These are phyloP conservation scores for Lachnellula cervina DNA, from an alignment of 2,329 filamentous ascomycete species.

Conservation along the genomic window DNA sequence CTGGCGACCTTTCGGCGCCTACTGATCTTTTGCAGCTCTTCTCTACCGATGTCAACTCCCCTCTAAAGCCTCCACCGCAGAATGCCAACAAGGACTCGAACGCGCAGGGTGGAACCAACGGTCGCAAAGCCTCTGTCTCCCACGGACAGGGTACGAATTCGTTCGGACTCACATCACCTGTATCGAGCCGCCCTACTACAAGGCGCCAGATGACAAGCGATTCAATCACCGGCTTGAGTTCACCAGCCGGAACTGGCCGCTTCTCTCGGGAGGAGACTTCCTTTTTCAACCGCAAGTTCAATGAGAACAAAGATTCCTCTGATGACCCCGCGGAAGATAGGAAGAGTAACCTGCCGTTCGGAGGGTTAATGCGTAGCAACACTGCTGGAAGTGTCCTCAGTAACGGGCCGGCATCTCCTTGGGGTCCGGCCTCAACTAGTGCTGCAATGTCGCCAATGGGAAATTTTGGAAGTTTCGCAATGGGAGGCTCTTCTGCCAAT, in stretches of 20 bases:
- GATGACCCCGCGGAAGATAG: conserved; percentile 49
- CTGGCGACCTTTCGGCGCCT: conserved; percentile 3
- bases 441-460: conserved; percentile 69
- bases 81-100: conserved; percentile 54
- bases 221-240: conserved; percentile 57
- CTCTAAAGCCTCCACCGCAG: conserved; percentile 77
- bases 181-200: conserved; percentile 64
- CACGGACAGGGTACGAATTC: conserved; percentile 52
- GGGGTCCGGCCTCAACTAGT: conserved; percentile 44
- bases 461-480: conserved; percentile 85
- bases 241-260: conserved; percentile 55
- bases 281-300: conserved; percentile 52
- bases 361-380: conserved; percentile 49
- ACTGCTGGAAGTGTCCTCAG: conserved; percentile 43
- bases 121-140: conserved; percentile 80
- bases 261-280: conserved; percentile 59
- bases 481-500: conserved; percentile 48
- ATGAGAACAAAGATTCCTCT: conserved; percentile 48
- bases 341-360: conserved; percentile 36
- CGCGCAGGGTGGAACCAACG: conserved; percentile 52
- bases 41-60: conserved; percentile 83
- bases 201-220: conserved; percentile 79
- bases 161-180: conserved; percentile 70
- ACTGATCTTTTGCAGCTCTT: conserved; percentile 58
- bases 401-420: conserved; percentile 43